Base-by-base conservation (phyloP, 2,329 filamentous ascomycete species). In the Alternaria triticimaculans region DNA sequence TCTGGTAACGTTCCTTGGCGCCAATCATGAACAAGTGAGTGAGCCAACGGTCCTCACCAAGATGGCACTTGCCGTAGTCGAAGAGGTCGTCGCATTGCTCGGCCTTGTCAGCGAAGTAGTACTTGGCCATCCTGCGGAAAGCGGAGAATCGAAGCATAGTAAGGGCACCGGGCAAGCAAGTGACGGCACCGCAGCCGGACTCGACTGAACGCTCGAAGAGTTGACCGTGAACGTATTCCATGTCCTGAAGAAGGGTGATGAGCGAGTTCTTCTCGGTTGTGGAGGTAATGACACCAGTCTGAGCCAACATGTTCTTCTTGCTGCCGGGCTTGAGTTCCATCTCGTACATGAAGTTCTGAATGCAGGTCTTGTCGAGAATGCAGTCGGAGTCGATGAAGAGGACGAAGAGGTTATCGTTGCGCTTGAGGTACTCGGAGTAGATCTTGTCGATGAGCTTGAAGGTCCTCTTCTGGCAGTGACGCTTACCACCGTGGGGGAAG, bases 21-120 rank as follows among this genome's bases (percentile, higher is more conserved):
- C 94, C 94, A 75, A 98, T 96, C 96, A 99, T 99, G 85, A 99
- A 97, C 62, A 99, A 86, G 83, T 99, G 96, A 1, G 95, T 99
- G 60, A 98, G 87, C 94, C 95, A 98, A 67, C 95, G 88, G 81
- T 99, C 96, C 80, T 98, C 96, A 43, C 96, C 96, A 46, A 98
- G 82, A 82, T 98, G 94, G 74, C 92, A 94, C 82, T 98, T 98
- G 60, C 93, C 94, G 77, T 95, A 98, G 78, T 99, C 95, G 76
- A 99, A 99, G 12, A 98, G 85, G 79, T 98, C 95, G 64, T 97
- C 93, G 75, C 94, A 97, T 76, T 97, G 92, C 80, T 97, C 95
- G 5, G 94, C 93, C 80, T 97, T 97, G 81, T 97, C 95, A 43
- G 94, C 94, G 80, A 99, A 99, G 82, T 99, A 98, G 82, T 97